Evolutionary conservation across 768 basidiomycete species (phyloP).

Genomic region (Tricholoma terreum): DNA sequence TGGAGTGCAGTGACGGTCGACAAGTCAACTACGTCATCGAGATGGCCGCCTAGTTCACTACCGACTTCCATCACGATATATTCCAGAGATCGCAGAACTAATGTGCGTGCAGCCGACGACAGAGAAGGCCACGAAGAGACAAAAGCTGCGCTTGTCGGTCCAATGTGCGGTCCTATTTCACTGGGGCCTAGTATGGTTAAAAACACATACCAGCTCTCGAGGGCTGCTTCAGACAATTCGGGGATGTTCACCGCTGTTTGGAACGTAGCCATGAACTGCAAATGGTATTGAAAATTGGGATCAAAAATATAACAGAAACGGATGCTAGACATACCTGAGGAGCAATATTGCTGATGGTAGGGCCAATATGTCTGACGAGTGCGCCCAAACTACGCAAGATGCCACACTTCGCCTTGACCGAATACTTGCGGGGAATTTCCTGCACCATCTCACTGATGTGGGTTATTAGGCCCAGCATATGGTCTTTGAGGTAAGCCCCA

Average conservation of each 20-base stretch:
- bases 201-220: conserved; percentile 80
- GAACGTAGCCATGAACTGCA: conserved; percentile 91
- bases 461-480: conserved; percentile 84
- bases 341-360: conserved; percentile 69
- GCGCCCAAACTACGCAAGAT: conserved; percentile 78
- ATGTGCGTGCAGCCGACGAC: conserved; percentile 43
- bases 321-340: conserved; percentile 65
- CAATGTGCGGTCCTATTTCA: conserved; percentile 82
- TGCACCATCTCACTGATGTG: conserved; percentile 84
- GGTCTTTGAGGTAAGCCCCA: conserved; percentile 60
- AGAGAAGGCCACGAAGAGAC: conserved; percentile 75
- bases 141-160: conserved; percentile 83
- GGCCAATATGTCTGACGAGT: conserved; percentile 68
- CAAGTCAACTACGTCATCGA: conserved; percentile 82
- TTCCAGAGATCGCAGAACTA: conserved; percentile 59
- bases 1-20: conserved; percentile 65
- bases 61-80: conserved; percentile 69
- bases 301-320: conserved; percentile 1
- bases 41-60: conserved; percentile 46
- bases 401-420: conserved; percentile 63
- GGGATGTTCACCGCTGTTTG: conserved; percentile 82
- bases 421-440: conserved; percentile 77
- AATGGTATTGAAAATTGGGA: conserved; percentile 4
- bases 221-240: conserved; percentile 73
- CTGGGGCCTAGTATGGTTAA: conserved; percentile 58